These are phyloP conservation scores for Lipomyces sp. DNA, from an alignment of 805 yeast species.

Conservation along the genomic window DNA sequence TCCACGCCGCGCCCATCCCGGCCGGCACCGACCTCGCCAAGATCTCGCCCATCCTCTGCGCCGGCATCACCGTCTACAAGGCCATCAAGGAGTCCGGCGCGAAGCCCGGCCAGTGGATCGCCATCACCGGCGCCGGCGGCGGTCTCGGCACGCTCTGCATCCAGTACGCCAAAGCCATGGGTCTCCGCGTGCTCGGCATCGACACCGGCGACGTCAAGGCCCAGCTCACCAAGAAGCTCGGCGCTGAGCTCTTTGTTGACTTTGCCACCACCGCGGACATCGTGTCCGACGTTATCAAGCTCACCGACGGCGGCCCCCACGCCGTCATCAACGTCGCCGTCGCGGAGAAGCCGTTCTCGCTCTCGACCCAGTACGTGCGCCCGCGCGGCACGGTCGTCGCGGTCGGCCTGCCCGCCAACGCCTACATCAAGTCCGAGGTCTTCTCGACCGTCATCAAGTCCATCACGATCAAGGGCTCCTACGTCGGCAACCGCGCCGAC, in stretches of 20 bases:
- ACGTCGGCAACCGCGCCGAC: slow-evolving; percentile 87
- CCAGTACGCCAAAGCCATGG: slow-evolving; percentile 77
- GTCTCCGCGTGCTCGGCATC: slow-evolving; percentile 65
- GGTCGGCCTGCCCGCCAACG: slow-evolving; percentile 79
- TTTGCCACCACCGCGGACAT: slow-evolving; percentile 55
- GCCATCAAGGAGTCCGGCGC: slow-evolving; percentile 77
- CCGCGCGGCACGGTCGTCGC: slow-evolving; percentile 66
- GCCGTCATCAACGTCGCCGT: slow-evolving; percentile 75
- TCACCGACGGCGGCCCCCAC: slow-evolving; percentile 72
- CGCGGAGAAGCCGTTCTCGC: slow-evolving; percentile 62
- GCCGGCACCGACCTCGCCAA: slow-evolving; percentile 68
- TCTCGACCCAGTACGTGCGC: slow-evolving; percentile 58
- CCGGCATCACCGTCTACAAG: slow-evolving; percentile 89
- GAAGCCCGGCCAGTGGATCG: slow-evolving; percentile 70
- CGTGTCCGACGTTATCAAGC: slow-evolving; percentile 51
- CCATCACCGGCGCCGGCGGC: slow-evolving; percentile 76
- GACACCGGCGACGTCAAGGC: slow-evolving; percentile 68
- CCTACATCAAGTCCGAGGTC: slow-evolving; percentile 65
- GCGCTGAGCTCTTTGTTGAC: slow-evolving; percentile 64
- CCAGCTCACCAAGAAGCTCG: slow-evolving; percentile 52
- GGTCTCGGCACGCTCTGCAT: slow-evolving; percentile 73
- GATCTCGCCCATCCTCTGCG: slow-evolving; percentile 81
- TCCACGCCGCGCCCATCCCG: slow-evolving; percentile 80
- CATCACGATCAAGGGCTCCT: slow-evolving; percentile 71
- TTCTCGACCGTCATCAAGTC: slow-evolving; percentile 72